phyloP scores from a whole-genome alignment of 768 basidiomycete genomes.

The Tylopilus sp. region DNA sequence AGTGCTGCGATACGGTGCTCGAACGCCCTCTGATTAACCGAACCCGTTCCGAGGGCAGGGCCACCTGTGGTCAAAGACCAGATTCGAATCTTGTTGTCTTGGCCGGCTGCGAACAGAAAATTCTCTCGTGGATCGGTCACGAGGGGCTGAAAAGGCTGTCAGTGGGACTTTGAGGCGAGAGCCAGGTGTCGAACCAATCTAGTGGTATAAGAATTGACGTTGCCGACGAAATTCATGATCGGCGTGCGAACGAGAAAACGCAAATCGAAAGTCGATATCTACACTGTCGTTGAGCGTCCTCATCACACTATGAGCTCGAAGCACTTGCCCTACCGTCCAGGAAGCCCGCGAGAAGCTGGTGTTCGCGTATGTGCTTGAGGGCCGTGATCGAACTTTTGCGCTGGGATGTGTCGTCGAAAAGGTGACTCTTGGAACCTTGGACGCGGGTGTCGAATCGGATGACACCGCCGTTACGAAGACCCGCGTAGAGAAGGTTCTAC shows the following conservation, averaged over 20 bases:
- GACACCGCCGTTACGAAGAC: conserved; percentile 58
- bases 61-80: conserved; percentile 66
- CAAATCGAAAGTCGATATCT: conserved; percentile 64
- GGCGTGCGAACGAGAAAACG: conserved; percentile 51
- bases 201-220: conserved; percentile 52
- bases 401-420: conserved; percentile 34
- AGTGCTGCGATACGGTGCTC: conserved; percentile 42
- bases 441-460: conserved; percentile 56
- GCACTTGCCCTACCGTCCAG: conserved; percentile 57
- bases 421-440: conserved; percentile 33
- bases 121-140: conserved; percentile 52
- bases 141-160: conserved; percentile 47
- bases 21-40: conserved; percentile 29
- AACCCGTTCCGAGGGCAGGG: conserved; percentile 12
- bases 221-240: conserved; percentile 46
- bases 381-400: conserved; percentile 50
- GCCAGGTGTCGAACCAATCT: conserved; percentile 40
- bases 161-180: neutral
- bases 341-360: conserved; percentile 54
- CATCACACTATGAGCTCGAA: neutral
- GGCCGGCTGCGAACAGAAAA: conserved; percentile 66
- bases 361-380: conserved; percentile 46
- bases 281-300: neutral
- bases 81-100: conserved; percentile 58
- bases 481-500: conserved; percentile 52